Evolutionary conservation across 2,329 filamentous ascomycete genomes (phyloP), one percentile per base, ranked within the genome.

Genomic region (Claviceps quebecensis): DNA sequence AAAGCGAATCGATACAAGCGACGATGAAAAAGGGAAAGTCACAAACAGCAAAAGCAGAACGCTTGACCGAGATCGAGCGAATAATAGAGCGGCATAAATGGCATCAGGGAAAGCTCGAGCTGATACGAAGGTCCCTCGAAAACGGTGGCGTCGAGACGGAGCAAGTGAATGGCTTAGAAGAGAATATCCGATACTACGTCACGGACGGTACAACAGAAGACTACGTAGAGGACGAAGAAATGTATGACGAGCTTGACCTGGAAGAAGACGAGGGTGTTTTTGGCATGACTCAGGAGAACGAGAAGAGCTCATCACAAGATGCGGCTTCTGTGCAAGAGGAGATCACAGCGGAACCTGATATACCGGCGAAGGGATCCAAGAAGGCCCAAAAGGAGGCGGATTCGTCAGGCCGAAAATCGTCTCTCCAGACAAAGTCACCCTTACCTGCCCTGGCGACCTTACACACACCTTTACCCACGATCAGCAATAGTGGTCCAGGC

Each of bases 11-110:
- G 52, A 77, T 98, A 72, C 86, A 93, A 63, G 86, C 85, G 23
- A 89, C 84, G 23, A 81, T 94, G 74, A 97, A 96, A 74, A 96
- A 95, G 73, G 87, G 89, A 63, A 97, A 96, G 73, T 87, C 85
- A 67, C 87, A 94, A 59, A 76, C 74, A 45, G 75, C 78, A 57
- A 96, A 94, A 69, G 83, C 86, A 3, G 91, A 95, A 57, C 83
- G 91, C 54, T 83, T 97, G 72, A 81, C 87, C 50, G 86, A 93
- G 64, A 84, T 98, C 58, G 86, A 95, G 62, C 75, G 78, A 54
- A 75, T 84, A 60, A 88, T 90, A 59, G 93, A 98, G 66, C 82
- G 86, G 60, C 91, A 97, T 74, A 96, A 95, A 69, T 97, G 88
- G 86, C 93, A 98, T 65, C 86, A 95, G 64, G 81, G 82, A 57